Base-by-base conservation (phyloP, 176 grass and related monocot genomes). In the Urochloa ruziziensis region DNA sequence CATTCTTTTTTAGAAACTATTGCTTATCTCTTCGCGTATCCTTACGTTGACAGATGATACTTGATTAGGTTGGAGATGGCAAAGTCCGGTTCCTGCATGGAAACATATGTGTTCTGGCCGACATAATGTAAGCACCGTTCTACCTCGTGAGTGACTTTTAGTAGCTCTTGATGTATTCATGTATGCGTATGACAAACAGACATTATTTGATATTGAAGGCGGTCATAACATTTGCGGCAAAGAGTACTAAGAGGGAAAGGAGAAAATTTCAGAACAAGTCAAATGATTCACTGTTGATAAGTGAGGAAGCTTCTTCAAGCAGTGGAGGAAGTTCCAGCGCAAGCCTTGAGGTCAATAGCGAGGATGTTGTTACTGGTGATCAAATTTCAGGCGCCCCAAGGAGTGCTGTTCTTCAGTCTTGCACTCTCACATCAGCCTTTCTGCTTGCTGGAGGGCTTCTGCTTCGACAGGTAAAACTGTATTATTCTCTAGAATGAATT, bases 321-420 rank as follows among this genome's bases (percentile, higher is more conserved):
- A 76, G 71, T 48, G 21, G 78, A 0, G 56, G 67, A 57, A 88
- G 67, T 63, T 30, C 37, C 60, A 40, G 37, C 56, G 33, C 79
- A 54, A 59, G 66, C 54, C 69, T 80, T 27, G 66, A 80, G 52
- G 57, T 65, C 34, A 56, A 44, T 80, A 64, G 18, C 11, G 43
- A 69, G 24, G 81, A 72, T 83, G 36, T 48, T 74, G 68, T 32
- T 88, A 64, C 70, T 7, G 48, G 12, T 17, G 73, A 74, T 58
- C 70, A 80, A 52, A 39, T 64, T 80, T 28, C 57, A 56, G 72
- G 73, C 80, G 62, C 90, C 23, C 85, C 77, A 23, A 90, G 91
- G 93, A 81, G 32, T 86, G 82, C 80, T 6, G 88, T 97, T 60
- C 92, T 97, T 88, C 92, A 87, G 39, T 88, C 92, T 36, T 97